phyloP scores from a whole-genome alignment of 495 filamentous ascomycete genomes.

The Monascus purpureus region DNA sequence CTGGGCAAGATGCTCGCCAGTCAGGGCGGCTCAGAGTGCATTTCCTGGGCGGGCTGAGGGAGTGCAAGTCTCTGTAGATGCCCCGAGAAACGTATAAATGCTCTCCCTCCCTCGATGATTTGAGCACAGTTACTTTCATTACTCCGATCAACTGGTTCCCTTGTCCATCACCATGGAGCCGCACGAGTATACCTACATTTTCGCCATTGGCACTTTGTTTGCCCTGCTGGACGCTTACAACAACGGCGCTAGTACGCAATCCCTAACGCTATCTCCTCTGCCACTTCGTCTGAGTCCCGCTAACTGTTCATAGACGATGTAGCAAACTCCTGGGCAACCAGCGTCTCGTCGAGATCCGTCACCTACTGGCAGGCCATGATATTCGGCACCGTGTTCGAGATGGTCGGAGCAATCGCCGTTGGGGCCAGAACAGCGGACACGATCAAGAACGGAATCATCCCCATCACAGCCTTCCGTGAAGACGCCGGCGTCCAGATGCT shows the following conservation, averaged over 20 bases:
- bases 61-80: too few species aligned
- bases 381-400: slow-evolving; percentile 51
- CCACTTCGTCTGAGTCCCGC: neutral
- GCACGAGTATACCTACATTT: slow-evolving; percentile 52
- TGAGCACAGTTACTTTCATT: too few species aligned
- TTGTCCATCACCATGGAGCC: slow-evolving; percentile 35
- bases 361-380: slow-evolving; percentile 55
- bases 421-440: slow-evolving; percentile 46
- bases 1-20: too few species aligned
- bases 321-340: slow-evolving; percentile 62
- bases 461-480: slow-evolving; percentile 28
- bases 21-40: too few species aligned
- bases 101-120: too few species aligned
- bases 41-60: too few species aligned
- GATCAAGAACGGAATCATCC: slow-evolving; percentile 47
- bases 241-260: slow-evolving; percentile 47
- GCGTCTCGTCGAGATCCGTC: slow-evolving; percentile 53
- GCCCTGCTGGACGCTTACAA: slow-evolving; percentile 61
- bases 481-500: slow-evolving; percentile 47
- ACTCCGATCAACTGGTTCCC: too few species aligned
- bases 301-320: slow-evolving; percentile 43
- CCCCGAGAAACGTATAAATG: too few species aligned
- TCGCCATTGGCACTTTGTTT: slow-evolving; percentile 65
- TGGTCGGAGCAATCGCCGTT: slow-evolving; percentile 43
- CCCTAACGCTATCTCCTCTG: neutral